phyloP scores from a whole-genome alignment of 352 stramenopile genomes.

The Pythium rhizo-oryzae region DNA sequence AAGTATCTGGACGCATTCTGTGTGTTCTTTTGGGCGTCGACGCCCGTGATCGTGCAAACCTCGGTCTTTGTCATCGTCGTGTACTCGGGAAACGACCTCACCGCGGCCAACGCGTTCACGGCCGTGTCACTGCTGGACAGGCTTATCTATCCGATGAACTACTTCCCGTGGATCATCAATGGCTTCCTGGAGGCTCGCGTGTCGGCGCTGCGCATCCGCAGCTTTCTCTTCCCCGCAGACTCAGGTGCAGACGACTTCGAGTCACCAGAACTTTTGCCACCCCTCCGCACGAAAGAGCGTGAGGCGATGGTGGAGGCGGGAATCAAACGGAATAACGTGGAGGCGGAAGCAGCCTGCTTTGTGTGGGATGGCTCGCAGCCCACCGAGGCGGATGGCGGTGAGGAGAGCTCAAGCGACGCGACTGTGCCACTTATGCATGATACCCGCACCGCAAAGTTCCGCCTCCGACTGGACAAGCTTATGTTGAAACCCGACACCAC shows the following conservation, averaged over 20 bases:
- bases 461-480: constrained; percentile 51
- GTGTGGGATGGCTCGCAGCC: constrained; percentile 18
- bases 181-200: constrained; percentile 86
- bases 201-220: constrained; percentile 74
- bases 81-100: constrained; percentile 69
- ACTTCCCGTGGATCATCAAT: constrained; percentile 92
- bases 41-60: constrained; percentile 85
- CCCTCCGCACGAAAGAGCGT: constrained; percentile 7
- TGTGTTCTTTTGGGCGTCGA: constrained; percentile 92
- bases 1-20: constrained; percentile 91
- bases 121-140: constrained; percentile 86
- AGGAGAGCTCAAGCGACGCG: background rate
- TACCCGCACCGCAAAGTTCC: constrained; percentile 30
- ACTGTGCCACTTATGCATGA: constrained; percentile 23
- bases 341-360: constrained; percentile 37
- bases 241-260: constrained; percentile 5
- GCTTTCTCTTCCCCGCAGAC: constrained; percentile 59
- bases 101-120: constrained; percentile 82
- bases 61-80: constrained; percentile 82
- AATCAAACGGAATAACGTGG: constrained; percentile 20
- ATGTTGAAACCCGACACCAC: constrained; percentile 38
- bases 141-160: constrained; percentile 92
- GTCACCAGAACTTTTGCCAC: background rate
- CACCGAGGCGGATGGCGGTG: background rate
- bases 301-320: constrained; percentile 1